Evolutionary conservation across 495 filamentous ascomycete genomes (phyloP).

Genomic region (Friedmanniomyces simplex): DNA sequence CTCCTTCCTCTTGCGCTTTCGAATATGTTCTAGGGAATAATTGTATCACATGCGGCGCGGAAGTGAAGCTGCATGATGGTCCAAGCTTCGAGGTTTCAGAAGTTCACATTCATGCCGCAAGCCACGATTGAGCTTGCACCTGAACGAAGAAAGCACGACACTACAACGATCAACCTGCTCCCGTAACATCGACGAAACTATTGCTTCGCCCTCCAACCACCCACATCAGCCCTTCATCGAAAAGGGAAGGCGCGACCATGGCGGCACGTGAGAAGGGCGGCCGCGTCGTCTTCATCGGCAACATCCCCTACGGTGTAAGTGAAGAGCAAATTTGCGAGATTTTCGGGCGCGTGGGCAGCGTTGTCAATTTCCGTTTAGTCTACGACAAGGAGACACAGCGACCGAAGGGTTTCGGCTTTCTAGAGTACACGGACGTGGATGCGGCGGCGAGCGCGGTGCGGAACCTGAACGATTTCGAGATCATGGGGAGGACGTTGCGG

Average conservation of each 20-base stretch:
- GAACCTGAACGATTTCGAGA: constrained; percentile 91
- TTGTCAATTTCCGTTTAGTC: constrained; percentile 86
- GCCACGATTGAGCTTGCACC: too few species aligned
- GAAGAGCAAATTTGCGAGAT: constrained; percentile 92
- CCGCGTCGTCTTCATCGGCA: constrained; percentile 33
- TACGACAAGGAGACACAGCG: constrained; percentile 92
- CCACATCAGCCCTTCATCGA: not conserved
- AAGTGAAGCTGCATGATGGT: not conserved
- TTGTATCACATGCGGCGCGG: not conserved
- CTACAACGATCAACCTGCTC: too few species aligned
- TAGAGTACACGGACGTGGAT: constrained; percentile 83
- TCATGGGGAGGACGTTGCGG: constrained; percentile 87
- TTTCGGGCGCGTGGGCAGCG: constrained; percentile 75
- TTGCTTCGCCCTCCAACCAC: not conserved
- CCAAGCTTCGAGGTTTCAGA: not conserved
- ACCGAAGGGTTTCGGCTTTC: constrained; percentile 94
- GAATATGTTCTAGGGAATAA: too few species aligned
- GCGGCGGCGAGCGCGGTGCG: constrained; percentile 88
- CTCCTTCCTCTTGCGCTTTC: not conserved
- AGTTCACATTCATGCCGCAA: too few species aligned
- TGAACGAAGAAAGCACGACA: too few species aligned
- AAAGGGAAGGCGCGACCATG: not conserved
- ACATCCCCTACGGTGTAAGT: constrained; percentile 33
- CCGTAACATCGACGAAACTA: not conserved
- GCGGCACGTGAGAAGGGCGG: constrained; percentile 20